These are phyloP conservation scores for Hyaloraphidium curvatum DNA, from an alignment of 192 early-diverging fungal species.

Conservation along the genomic window DNA sequence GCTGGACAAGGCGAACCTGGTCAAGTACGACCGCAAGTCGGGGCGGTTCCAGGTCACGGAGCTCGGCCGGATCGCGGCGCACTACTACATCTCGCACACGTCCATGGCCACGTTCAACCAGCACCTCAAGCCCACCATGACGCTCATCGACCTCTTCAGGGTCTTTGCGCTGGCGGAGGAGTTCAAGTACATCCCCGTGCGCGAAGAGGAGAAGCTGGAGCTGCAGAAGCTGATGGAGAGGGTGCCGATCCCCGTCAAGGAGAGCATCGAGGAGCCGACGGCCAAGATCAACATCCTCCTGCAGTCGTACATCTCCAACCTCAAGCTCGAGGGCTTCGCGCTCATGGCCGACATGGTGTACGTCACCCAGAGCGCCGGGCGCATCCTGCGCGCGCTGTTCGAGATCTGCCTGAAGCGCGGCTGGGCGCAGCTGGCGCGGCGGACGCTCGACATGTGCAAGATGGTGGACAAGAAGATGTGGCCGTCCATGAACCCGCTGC, in stretches of 20 bases:
- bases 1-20: slow-evolving; percentile 77
- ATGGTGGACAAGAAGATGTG: slow-evolving; percentile 94
- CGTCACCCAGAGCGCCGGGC: slow-evolving; percentile 84
- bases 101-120: slow-evolving; percentile 90
- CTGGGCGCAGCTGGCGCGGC: slow-evolving; percentile 80
- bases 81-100: slow-evolving; percentile 83
- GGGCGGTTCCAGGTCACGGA: slow-evolving; percentile 78
- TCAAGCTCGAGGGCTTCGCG: slow-evolving; percentile 83
- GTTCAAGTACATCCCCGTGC: slow-evolving; percentile 84
- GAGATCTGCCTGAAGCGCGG: slow-evolving; percentile 86
- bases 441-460: slow-evolving; percentile 83
- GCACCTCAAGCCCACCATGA: slow-evolving; percentile 77
- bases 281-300: slow-evolving; percentile 88
- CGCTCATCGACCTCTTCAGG: slow-evolving; percentile 71
- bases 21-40: slow-evolving; percentile 86
- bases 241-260: slow-evolving; percentile 91
- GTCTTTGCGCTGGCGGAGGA: slow-evolving; percentile 78
- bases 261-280: slow-evolving; percentile 68
- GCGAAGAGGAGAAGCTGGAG: slow-evolving; percentile 87
- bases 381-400: slow-evolving; percentile 90
- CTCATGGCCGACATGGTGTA: slow-evolving; percentile 96
- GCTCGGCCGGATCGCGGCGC: slow-evolving; percentile 85
- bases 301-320: slow-evolving; percentile 87
- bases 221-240: slow-evolving; percentile 70
- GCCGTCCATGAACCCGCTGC: slow-evolving; percentile 86